Evolutionary conservation across 331 rosid genomes (phyloP).

Genomic region (Rosa hybrid): DNA sequence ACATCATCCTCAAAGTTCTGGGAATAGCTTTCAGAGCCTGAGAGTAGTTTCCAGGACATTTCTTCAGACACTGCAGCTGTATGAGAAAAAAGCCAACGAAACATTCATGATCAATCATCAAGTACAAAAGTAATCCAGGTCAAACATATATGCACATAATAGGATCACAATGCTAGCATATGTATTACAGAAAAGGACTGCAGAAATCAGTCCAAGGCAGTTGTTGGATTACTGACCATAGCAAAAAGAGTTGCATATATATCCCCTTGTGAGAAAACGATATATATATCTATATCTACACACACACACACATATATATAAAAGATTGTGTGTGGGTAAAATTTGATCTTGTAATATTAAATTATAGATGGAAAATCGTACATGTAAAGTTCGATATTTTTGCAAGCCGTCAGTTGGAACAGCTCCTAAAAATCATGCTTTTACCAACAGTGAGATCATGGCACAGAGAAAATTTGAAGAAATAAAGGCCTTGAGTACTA

Average conservation of each 20-base stretch:
- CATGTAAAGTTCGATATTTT: no score
- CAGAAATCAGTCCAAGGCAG: background rate
- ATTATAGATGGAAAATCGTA: no score
- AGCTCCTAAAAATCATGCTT: no score
- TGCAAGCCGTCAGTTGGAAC: no score
- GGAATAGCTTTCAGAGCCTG: conserved; percentile 92
- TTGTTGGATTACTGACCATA: conserved; percentile 16
- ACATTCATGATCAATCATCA: background rate
- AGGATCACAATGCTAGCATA: background rate
- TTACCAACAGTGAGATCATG: no score
- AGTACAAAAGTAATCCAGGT: conserved; percentile 3
- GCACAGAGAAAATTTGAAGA: no score
- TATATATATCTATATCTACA: background rate
- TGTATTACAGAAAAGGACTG: background rate
- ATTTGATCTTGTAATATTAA: no score
- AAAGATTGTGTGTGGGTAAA: no score
- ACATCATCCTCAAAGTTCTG: conserved; percentile 97
- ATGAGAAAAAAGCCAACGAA: conserved; percentile 22
- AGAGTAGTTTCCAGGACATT: conserved; percentile 77
- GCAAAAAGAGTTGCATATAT: background rate
- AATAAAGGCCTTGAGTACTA: no score
- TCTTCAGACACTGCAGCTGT: conserved; percentile 84
- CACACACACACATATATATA: no score
- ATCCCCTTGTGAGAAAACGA: background rate
- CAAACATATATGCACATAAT: conserved; percentile 1